phyloP scores from a whole-genome alignment of 2,329 filamentous ascomycete genomes.

The Colletotrichum sublineola region DNA sequence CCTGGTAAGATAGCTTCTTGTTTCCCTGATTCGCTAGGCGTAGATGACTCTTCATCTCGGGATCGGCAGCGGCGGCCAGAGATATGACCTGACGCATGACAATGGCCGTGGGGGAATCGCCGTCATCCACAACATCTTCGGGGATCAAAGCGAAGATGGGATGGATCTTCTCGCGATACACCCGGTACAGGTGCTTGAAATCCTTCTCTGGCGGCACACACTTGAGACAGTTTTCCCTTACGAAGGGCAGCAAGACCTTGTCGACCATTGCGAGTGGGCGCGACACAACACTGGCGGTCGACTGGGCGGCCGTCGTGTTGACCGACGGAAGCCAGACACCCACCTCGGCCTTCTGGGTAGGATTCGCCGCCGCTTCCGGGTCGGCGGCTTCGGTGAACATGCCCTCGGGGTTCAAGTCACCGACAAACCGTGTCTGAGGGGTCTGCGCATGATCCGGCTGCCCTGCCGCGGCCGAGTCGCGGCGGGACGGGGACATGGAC shows the following conservation, averaged over 20 bases:
- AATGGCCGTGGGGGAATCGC: conserved; percentile 53
- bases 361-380: conserved; percentile 52
- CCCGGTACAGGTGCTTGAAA: conserved; percentile 58
- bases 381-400: conserved; percentile 69
- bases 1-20: conserved; percentile 57
- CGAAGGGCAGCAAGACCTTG: conserved; percentile 57
- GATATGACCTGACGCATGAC: conserved; percentile 68
- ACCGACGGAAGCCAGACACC: conserved; percentile 66
- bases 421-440: conserved; percentile 62
- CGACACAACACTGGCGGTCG: conserved; percentile 47
- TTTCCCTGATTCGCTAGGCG: conserved; percentile 57
- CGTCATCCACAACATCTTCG: conserved; percentile 49
- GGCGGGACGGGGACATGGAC: conserved; percentile 17
- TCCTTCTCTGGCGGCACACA: conserved; percentile 63
- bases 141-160: conserved; percentile 68
- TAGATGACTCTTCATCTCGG: conserved; percentile 59
- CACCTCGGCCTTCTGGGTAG: conserved; percentile 64
- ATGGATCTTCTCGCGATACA: conserved; percentile 67
- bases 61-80: conserved; percentile 66
- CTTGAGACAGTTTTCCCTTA: conserved; percentile 60
- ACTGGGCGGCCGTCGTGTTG: conserved; percentile 46
- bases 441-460: conserved; percentile 27
- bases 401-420: conserved; percentile 71
- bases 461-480: conserved; percentile 18
- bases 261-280: conserved; percentile 55